Evolutionary conservation across 2,329 filamentous ascomycete species (phyloP), one percentile per base, ranked within the genome.

Genomic region (Microsporum ferrugineum): DNA sequence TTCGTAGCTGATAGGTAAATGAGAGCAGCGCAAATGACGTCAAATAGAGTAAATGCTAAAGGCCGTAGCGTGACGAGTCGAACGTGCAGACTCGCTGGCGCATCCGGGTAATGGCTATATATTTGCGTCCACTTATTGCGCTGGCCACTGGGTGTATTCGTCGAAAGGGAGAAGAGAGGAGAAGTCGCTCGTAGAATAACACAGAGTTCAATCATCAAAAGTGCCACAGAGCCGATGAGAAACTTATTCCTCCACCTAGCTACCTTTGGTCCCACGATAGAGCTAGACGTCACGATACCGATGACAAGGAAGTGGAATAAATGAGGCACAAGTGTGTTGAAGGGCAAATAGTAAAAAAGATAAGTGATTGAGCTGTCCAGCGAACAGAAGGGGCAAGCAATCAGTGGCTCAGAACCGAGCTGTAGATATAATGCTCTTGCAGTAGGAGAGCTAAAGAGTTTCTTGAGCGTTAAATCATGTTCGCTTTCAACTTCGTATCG

Each of bases 1-100:
- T 91, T 87, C 3, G 94, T 96, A 14, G 84, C 83, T 2, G 87
- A 86, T 2, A 94, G 78, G 75, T 86, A 96, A 41, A 96, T 77
- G 2, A 87, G 72, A 59, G 77, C 80, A 0, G 84, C 88, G 0
- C 94, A 73, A 0, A 79, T 61, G 0, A 73, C 79, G 70, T 97
- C 86, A 27, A 90, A 78, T 0, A 78, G 66, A 0, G 85, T 85
- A 2, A 96, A 82, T 0, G 75, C 77, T 12, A 89, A 67, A 34
- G 82, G 81, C 1, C 94, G 85, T 59, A 82, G 77, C 1, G 83
- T 75, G 1, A 85, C 82, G 65, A 86, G 68, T 5, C 63, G 64
- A 63, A 69, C 68, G 65, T 71, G 75, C 59, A 71, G 64, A 60
- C 70, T 70, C n/a, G 67, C 58, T 7, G 71, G 73, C 17, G 60